Percentiles rank a stretch among this genome's conserved stretches.
Evolutionary conservation across 1,139 yeast genomes (phyloP).

Genomic region (Pneumocystis canis): DNA sequence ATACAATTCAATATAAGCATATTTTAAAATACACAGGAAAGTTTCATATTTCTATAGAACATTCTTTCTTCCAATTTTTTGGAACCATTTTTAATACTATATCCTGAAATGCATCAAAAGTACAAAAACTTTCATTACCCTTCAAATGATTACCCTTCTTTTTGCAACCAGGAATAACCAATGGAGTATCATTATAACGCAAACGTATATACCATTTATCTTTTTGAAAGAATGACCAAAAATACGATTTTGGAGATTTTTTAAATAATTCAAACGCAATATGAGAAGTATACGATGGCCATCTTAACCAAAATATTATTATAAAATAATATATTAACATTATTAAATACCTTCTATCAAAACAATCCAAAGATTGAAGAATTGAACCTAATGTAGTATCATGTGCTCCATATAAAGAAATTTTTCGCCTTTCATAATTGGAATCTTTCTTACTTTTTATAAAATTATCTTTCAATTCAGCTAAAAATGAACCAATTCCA

Average conservation of each 20-base stretch:
- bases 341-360: slow-evolving; percentile 17
- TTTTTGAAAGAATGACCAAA: slow-evolving; percentile 2
- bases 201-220: slow-evolving; percentile 14
- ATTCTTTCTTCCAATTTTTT: slow-evolving; percentile 14
- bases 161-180: slow-evolving; percentile 15
- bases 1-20: background rate
- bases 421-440: slow-evolving; percentile 9
- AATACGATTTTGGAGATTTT: background rate
- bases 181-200: slow-evolving; percentile 15
- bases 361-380: slow-evolving; percentile 15
- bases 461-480: slow-evolving; percentile 8
- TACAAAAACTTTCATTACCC: slow-evolving; percentile 14
- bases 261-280: background rate
- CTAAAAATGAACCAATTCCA: slow-evolving; percentile 13
- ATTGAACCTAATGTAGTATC: slow-evolving; percentile 18
- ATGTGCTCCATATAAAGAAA: slow-evolving; percentile 18
- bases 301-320: slow-evolving; percentile 6
- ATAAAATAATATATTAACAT: slow-evolving; percentile 15
- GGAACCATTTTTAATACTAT: slow-evolving; percentile 13
- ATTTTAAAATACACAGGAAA: background rate
- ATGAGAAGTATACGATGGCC: slow-evolving; percentile 1
- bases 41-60: slow-evolving; percentile 2
- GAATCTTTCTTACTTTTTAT: slow-evolving; percentile 2
- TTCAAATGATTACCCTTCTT: slow-evolving; percentile 7
- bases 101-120: slow-evolving; percentile 14